Evolutionary conservation across 2,329 filamentous ascomycete genomes (phyloP), one percentile per base, ranked within the genome.

Genomic region (Botryotinia calthae): DNA sequence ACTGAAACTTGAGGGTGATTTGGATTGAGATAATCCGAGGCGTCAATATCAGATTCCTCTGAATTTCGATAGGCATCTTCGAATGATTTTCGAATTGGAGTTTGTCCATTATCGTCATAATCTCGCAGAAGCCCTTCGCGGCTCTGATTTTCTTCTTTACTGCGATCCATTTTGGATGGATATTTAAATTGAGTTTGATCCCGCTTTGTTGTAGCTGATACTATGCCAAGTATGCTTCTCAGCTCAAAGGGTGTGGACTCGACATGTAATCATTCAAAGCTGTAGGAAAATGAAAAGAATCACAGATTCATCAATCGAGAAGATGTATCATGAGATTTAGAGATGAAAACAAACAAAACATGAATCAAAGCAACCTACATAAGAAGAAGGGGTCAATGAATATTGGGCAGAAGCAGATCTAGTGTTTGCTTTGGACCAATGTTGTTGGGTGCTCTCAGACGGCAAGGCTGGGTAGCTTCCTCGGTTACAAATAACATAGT

Each of bases 31-130:
- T 80, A 83, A 59, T 84, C 82, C 73, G 81, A 82, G 69, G 80
- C 81, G 74, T 84, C 82, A 54, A 84, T 74, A 66, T 84, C 82
- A 67, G 81, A 80, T 37, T 83, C 82, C 70, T 79, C 82, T 20
- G 79, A 79, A 46, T 78, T 78, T 37, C 80, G 78, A 74, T 81
- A 81, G 31, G 78, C 73, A 72, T 80, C 74, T 67, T 80, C 79
- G 46, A 79, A 76, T 18, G 80, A 80, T 69, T 80, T 81, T 28
- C 81, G 78, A 59, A 80, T 72, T 31, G 76, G 76, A 31, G 75
- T 77, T n/a, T 34, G 75, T 31, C 78, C 75, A 46, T 67, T 73
- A 65, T 73, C 70, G 14, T 79, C 73, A 61, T 78, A 79, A 16
- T 78, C 78, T 46, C 70, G 72, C n/a, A 81, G 78, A 25, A 81